Evolutionary conservation across 2,329 filamentous ascomycete species (phyloP).

Genomic region (Neurospora crassa): DNA sequence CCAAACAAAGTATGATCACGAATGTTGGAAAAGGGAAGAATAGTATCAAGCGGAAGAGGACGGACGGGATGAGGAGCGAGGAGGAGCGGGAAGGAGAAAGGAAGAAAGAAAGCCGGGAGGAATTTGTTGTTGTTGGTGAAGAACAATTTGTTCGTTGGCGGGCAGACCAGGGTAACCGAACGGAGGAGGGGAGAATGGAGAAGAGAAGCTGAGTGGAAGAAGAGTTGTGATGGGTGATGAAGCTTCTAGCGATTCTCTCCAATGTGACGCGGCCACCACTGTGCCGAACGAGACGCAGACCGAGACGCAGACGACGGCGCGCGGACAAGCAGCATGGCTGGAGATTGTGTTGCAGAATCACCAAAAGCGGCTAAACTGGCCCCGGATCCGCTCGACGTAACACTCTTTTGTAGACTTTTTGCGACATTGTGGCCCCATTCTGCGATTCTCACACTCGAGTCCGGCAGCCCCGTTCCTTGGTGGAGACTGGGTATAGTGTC

Average conservation of each 20-base stretch:
- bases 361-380: neutral
- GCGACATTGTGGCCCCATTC: neutral
- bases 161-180: neutral
- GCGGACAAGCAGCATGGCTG: neutral
- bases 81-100: neutral
- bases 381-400: neutral
- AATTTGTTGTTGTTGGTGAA: neutral
- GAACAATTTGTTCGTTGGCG: neutral
- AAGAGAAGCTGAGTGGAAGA: neutral
- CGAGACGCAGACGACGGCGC: neutral
- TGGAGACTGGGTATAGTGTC: neutral
- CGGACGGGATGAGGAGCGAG: neutral
- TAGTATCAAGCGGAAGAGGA: neutral
- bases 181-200: neutral
- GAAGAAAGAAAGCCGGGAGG: neutral
- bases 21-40: constrained; percentile 1
- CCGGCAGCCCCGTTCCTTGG: neutral
- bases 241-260: neutral
- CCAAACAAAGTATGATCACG: neutral
- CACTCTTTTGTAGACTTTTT: neutral
- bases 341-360: neutral
- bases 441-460: neutral
- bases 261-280: neutral
- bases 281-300: neutral
- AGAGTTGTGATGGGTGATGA: neutral